phyloP scores from a whole-genome alignment of 1,139 yeast species.

The Protomyces pachydermus region DNA sequence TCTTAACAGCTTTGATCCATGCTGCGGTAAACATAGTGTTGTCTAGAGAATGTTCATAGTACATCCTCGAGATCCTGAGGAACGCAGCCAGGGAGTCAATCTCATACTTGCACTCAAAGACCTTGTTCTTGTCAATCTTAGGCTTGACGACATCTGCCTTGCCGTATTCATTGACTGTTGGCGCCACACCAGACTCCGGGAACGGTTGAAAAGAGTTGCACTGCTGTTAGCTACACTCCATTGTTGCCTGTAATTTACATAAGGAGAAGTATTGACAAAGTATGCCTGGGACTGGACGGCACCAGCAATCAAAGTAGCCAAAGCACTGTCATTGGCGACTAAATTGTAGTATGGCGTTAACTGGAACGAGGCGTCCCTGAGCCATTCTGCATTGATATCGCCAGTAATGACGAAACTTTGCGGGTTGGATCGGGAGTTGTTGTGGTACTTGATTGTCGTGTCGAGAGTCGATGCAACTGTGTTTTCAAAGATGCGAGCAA shows the following conservation, averaged over 20 bases:
- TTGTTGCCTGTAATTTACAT: not conserved
- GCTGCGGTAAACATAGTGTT: constrained; percentile 48
- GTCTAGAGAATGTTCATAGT: constrained; percentile 52
- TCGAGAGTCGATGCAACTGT: constrained; percentile 84
- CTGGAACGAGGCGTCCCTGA: constrained; percentile 81
- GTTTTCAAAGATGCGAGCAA: constrained; percentile 72
- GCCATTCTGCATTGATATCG: constrained; percentile 71
- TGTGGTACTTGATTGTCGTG: constrained; percentile 77
- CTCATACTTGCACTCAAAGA: constrained; percentile 87
- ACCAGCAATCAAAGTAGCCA: constrained; percentile 58
- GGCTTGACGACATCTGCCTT: constrained; percentile 11
- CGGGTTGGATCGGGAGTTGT: constrained; percentile 39
- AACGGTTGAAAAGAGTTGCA: constrained; percentile 29
- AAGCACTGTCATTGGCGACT: constrained; percentile 47
- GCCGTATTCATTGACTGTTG: not conserved
- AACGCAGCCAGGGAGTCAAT: constrained; percentile 81
- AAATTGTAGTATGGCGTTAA: constrained; percentile 68
- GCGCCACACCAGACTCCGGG: constrained; percentile 1
- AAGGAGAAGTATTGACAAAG: not conserved
- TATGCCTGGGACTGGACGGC: constrained; percentile 73
- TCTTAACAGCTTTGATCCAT: constrained; percentile 61
- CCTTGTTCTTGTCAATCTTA: constrained; percentile 49
- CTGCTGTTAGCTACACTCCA: constrained; percentile 7
- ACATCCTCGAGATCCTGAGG: constrained; percentile 67
- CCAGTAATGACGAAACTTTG: constrained; percentile 77